phyloP scores from a whole-genome alignment of 1,284 basidiomycete genomes.

The Omphalotus olearius region DNA sequence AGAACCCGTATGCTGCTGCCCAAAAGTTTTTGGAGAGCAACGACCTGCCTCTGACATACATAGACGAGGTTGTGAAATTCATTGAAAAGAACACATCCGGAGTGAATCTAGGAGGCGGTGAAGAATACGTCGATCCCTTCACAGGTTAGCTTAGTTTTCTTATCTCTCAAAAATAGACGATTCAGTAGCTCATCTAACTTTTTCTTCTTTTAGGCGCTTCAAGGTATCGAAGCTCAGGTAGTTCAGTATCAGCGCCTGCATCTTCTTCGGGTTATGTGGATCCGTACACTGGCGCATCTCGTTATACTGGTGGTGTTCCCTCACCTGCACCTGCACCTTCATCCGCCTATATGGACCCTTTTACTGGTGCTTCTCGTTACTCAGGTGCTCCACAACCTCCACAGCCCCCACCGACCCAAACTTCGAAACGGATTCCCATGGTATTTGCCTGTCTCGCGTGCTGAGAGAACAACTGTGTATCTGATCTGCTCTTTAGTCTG shows the following conservation, averaged over 20 bases:
- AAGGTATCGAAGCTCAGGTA: constrained; percentile 47
- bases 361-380: constrained; percentile 70
- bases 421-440: constrained; percentile 51
- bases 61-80: constrained; percentile 91
- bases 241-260: constrained; percentile 19
- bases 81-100: constrained; percentile 91
- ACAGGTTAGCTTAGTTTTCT: constrained; percentile 54
- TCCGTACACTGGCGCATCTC: constrained; percentile 44
- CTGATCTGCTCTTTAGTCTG: constrained; percentile 35
- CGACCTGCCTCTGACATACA: constrained; percentile 78
- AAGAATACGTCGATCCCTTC: constrained; percentile 83
- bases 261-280: constrained; percentile 27
- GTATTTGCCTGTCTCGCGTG: constrained; percentile 28
- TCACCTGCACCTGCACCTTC: constrained; percentile 21
- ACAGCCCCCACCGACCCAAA: constrained; percentile 23
- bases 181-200: neutral
- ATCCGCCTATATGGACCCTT: constrained; percentile 55
- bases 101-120: constrained; percentile 59
- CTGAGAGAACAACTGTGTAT: neutral
- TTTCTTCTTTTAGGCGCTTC: constrained; percentile 44
- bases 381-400: constrained; percentile 29
- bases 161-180: neutral
- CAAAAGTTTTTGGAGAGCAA: constrained; percentile 85
- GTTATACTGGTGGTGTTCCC: constrained; percentile 35
- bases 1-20: constrained; percentile 90